Percentiles rank a stretch among this genome's conserved stretches.
These are phyloP conservation scores for Podila minutissima DNA, from an alignment of 192 early-diverging fungal genomes.

Conservation along the genomic window DNA sequence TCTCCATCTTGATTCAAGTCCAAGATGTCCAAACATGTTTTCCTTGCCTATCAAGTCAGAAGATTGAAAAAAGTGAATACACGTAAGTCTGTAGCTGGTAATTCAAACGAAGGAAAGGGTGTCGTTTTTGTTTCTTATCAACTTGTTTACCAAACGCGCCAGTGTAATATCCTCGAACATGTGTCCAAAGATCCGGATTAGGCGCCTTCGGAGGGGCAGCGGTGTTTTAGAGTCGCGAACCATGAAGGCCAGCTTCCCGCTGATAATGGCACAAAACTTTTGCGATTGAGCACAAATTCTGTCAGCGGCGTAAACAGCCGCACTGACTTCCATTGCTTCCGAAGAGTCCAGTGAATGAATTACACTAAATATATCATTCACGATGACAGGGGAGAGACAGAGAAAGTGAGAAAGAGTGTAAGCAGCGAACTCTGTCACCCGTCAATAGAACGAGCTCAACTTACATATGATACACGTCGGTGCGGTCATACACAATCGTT, in stretches of 20 bases:
- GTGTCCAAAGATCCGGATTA: constrained; percentile 60
- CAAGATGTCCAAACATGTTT: constrained; percentile 51
- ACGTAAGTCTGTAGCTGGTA: no score
- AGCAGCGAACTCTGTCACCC: background rate
- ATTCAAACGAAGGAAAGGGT: no score
- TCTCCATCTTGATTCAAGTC: constrained; percentile 39
- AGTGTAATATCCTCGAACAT: constrained; percentile 59
- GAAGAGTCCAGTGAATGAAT: constrained; percentile 54
- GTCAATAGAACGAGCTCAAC: background rate
- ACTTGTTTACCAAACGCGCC: constrained; percentile 47
- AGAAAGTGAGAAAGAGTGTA: background rate
- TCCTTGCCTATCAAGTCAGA: constrained; percentile 32
- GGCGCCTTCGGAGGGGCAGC: constrained; percentile 32
- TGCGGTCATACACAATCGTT: constrained; percentile 50
- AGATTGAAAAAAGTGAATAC: no score
- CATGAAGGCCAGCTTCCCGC: constrained; percentile 48
- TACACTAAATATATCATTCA: constrained; percentile 16
- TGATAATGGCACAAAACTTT: constrained; percentile 56
- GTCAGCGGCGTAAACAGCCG: constrained; percentile 57
- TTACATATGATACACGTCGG: constrained; percentile 61
- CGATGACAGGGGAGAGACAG: background rate
- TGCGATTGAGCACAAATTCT: constrained; percentile 56
- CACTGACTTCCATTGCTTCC: constrained; percentile 58
- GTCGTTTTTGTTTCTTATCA: background rate
- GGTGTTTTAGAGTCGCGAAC: constrained; percentile 42